Evolutionary conservation across 768 basidiomycete genomes (phyloP), one percentile per base, ranked within the genome.

Genomic region (Kondoa malvinella): DNA sequence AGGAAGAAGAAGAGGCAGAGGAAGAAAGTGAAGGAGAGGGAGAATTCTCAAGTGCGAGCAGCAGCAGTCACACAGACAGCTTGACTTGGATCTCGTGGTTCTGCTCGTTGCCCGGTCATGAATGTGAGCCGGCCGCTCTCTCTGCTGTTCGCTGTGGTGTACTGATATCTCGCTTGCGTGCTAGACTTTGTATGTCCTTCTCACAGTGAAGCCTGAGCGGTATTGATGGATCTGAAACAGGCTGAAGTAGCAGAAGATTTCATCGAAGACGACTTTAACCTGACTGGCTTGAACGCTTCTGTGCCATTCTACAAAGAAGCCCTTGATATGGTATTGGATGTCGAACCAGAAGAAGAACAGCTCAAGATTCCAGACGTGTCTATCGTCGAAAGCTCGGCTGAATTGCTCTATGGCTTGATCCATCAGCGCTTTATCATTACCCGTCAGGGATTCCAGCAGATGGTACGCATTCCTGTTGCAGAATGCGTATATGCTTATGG

Each of bases 251-350:
- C 72, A 58, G 74, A 74, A 76, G 95, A 99, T 76, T 99, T 97
- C 78, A 97, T 99, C 77, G 91, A 97, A 77, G 95, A 99, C 79
- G 90, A 97, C 76, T 99, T 99, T 81, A 99, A 99, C 79, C 81
- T 99, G 50, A 99, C 95, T 3, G 95, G 95, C 3, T 79, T 99
- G 76, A 94, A 92, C 75, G 83, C 83, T 33, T 86, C 92, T 86
- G 95, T 97, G 21, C 95, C 95, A 4, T 99, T 99, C 77, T 99
- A 94, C 91, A 97, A 96, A 77, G 95, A 99, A 77, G 95, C 95
- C 58, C 88, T 99, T 87, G 95, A 99, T 80, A 99, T 99, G 95
- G 91, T 99, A 17, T 79, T 99, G 72, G 95, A 99, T 79, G 94
- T 97, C 65, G 95, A 99, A 79, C 91, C 95, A 81, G 79, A 80